Base-by-base conservation (phyloP, 768 basidiomycete genomes). In the Suillus occidentalis region DNA sequence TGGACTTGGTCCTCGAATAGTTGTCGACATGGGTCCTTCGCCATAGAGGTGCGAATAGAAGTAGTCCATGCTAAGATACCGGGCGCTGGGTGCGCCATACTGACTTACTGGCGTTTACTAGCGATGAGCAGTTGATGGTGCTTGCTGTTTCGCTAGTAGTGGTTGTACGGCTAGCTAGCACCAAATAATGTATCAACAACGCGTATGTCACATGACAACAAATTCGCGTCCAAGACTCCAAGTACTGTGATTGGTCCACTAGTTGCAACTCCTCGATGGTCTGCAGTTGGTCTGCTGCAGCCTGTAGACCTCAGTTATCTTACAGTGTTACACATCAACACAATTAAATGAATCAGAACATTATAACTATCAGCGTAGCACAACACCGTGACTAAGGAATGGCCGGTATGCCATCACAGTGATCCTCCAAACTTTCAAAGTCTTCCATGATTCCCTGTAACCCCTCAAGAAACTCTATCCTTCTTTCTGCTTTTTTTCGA, bases 1-100 rank as follows among this genome's bases (percentile, higher is more conserved):
- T 91, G 88, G 43, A 93, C 84, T 71, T 92, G 89, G 60, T 89
- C 87, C 62, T 89, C 84, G 69, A 94, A 87, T 58, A 85, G 77
- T 68, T 89, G 83, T 16, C 89, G 85, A 28, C 88, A 90, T 62
- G 89, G 84, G 72, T 94, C 92, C 58, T 82, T 87, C 8, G 82
- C 84, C 87, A 94, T 91, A 40, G 84, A 83, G 18, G 85, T 76
- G 53, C 89, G 84, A 59, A 93, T 84, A 28, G 83, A 79, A 65
- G 89, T 82, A 63, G 85, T 85, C 92, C 92, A 94, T 73, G 81
- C 79, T 36, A 87, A 71, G 20, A 92, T 84, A n/a, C 89, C 88
- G 16, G 77, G 14, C 52, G 66, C 63, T 28, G 67, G 67, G 42
- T 47, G 25, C 50, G 64, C 65, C 25, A 61, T 61, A 28, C 37